Evolutionary conservation across 768 basidiomycete genomes (phyloP).

Genomic region (Collybiopsis confluens): DNA sequence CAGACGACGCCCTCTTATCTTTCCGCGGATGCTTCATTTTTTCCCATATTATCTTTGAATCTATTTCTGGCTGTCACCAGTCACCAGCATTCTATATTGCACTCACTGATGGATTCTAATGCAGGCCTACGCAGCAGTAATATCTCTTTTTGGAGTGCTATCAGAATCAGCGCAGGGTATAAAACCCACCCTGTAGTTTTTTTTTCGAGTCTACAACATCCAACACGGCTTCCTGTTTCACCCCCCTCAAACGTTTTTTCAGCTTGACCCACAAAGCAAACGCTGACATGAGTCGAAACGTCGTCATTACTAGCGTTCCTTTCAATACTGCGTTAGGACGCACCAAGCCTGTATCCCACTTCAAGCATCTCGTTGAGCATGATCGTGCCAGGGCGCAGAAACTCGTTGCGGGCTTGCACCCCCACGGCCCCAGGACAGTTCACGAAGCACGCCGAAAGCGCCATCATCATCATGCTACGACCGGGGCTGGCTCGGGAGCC

Average conservation of each 20-base stretch:
- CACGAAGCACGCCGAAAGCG: conserved; percentile 21
- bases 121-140: too few species aligned
- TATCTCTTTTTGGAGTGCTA: too few species aligned
- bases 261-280: neutral
- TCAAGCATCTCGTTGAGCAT: conserved; percentile 44
- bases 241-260: conserved; percentile 1
- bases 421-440: conserved; percentile 45
- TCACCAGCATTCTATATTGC: too few species aligned
- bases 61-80: too few species aligned
- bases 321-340: neutral
- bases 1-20: too few species aligned
- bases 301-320: conserved; percentile 3
- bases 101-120: too few species aligned
- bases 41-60: too few species aligned
- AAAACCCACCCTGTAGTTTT: too few species aligned
- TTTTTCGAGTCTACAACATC: too few species aligned
- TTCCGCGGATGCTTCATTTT: too few species aligned
- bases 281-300: neutral
- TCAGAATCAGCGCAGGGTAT: too few species aligned
- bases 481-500: conserved; percentile 9
- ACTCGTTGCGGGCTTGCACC: conserved; percentile 47
- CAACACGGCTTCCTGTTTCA: conserved; percentile 4
- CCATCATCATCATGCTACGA: conserved; percentile 13
- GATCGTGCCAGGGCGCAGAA: conserved; percentile 54
- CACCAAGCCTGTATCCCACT: conserved; percentile 26